phyloP scores from a whole-genome alignment of 306 rosid species.

The Lathyrus aphaca region DNA sequence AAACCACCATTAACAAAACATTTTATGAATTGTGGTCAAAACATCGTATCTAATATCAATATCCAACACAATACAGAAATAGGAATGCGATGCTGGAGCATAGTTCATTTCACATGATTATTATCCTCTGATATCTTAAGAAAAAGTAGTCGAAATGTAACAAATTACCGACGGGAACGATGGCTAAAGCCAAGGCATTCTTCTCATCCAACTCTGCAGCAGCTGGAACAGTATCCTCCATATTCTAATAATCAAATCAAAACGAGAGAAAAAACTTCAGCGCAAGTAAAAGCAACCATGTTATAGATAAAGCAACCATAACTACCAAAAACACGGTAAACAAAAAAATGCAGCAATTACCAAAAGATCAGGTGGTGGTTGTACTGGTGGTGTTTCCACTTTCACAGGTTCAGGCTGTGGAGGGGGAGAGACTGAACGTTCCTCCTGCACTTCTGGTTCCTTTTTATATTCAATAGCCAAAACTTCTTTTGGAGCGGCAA shows the following conservation, averaged over 20 bases:
- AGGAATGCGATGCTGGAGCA: constrained; percentile 7
- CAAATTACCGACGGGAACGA: constrained; percentile 75
- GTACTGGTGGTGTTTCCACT: constrained; percentile 70
- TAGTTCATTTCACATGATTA: constrained; percentile 12
- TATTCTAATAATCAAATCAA: constrained; percentile 55
- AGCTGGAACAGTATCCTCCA: constrained; percentile 83
- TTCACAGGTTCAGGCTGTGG: constrained; percentile 81
- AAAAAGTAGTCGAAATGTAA: constrained; percentile 38
- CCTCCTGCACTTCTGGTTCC: constrained; percentile 62
- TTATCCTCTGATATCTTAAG: constrained; percentile 1
- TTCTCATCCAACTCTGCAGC: constrained; percentile 84
- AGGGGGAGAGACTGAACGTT: constrained; percentile 51
- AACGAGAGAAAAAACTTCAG: not conserved
- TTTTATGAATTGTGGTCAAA: constrained; percentile 12
- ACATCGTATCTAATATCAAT: constrained; percentile 3
- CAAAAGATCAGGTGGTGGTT: constrained; percentile 90
- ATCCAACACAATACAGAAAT: constrained; percentile 10
- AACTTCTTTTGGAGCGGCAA: constrained; percentile 74
- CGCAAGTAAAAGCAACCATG: constrained; percentile 9
- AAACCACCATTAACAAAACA: constrained; percentile 39
- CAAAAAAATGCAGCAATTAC: constrained; percentile 48
- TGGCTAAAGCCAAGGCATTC: constrained; percentile 93
- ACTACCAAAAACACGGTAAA: constrained; percentile 16
- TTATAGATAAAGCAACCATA: not conserved
- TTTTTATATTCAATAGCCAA: constrained; percentile 85